These are phyloP conservation scores for Cytospora mali DNA, from an alignment of 2,329 filamentous ascomycete genomes.

Conservation along the genomic window DNA sequence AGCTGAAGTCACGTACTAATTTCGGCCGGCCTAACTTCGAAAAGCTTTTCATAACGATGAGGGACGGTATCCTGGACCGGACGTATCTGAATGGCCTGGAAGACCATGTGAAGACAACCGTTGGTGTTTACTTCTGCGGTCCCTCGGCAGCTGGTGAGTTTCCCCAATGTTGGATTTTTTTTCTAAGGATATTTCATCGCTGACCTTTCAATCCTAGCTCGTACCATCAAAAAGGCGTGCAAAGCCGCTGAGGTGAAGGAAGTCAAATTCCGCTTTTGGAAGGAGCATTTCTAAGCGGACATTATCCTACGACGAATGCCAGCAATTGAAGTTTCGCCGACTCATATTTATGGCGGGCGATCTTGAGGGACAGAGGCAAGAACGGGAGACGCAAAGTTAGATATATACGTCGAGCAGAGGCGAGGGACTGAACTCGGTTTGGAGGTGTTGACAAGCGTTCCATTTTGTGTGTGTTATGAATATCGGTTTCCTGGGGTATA, in stretches of 20 bases:
- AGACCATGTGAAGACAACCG: constrained; percentile 74
- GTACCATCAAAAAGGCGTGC: constrained; percentile 82
- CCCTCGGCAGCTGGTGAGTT: constrained; percentile 69
- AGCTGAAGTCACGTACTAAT: constrained; percentile 86
- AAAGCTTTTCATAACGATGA: constrained; percentile 79
- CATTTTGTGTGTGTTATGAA: neutral
- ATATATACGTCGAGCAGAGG: no score
- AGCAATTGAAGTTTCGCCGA: neutral
- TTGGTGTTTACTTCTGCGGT: constrained; percentile 98
- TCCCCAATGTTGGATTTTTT: neutral
- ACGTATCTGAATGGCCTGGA: constrained; percentile 84
- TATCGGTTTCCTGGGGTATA: no score
- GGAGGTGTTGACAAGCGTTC: neutral
- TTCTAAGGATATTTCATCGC: no score
- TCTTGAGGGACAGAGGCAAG: no score
- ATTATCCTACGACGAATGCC: neutral
- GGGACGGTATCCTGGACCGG: constrained; percentile 81
- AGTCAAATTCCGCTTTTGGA: constrained; percentile 97
- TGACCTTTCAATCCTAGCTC: constrained; percentile 64
- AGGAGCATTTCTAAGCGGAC: constrained; percentile 75
- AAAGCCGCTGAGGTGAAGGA: constrained; percentile 72
- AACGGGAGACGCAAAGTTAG: no score
- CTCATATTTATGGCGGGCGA: neutral
- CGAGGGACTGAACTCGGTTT: neutral
- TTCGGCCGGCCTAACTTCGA: constrained; percentile 92